phyloP scores from a whole-genome alignment of 2,329 filamentous ascomycete species.

The Sporothrix globosa region DNA sequence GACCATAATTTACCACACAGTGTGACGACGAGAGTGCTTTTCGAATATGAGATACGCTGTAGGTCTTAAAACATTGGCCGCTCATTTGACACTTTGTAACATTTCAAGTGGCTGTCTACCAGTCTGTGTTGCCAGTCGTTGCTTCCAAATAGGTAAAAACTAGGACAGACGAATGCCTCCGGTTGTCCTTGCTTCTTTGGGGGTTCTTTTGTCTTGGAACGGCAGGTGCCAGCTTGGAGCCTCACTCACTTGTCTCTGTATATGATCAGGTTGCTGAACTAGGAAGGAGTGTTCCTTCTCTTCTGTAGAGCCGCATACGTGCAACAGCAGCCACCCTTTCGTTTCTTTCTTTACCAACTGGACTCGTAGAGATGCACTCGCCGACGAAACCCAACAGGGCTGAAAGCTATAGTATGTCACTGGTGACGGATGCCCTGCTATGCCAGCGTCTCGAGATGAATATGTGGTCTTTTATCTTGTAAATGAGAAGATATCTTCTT shows the following conservation, averaged over 20 bases:
- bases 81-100: not conserved
- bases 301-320: not conserved
- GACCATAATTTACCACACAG: slow-evolving; percentile 4
- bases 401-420: slow-evolving; percentile 19
- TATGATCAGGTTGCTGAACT: not conserved
- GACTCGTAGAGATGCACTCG: not conserved
- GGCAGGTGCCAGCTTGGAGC: not conserved
- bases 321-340: not conserved
- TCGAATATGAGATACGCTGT: not conserved
- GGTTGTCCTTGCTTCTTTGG: slow-evolving; percentile 26
- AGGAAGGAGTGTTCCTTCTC: slow-evolving; percentile 10
- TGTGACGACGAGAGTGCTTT: slow-evolving; percentile 16
- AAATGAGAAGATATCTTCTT: not conserved
- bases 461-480: no score
- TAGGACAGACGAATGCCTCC: no score
- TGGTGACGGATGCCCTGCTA: slow-evolving; percentile 5
- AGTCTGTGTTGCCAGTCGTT: not conserved
- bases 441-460: no score
- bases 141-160: not conserved
- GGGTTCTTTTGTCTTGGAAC: slow-evolving; percentile 18
- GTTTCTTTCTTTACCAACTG: slow-evolving; percentile 18
- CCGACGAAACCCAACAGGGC: slow-evolving; percentile 19
- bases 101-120: not conserved
- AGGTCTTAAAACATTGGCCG: not conserved
- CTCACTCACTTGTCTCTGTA: not conserved